Conservation (phyloP, 164 flowering plant species). For the Magnolia sinica region DNA sequence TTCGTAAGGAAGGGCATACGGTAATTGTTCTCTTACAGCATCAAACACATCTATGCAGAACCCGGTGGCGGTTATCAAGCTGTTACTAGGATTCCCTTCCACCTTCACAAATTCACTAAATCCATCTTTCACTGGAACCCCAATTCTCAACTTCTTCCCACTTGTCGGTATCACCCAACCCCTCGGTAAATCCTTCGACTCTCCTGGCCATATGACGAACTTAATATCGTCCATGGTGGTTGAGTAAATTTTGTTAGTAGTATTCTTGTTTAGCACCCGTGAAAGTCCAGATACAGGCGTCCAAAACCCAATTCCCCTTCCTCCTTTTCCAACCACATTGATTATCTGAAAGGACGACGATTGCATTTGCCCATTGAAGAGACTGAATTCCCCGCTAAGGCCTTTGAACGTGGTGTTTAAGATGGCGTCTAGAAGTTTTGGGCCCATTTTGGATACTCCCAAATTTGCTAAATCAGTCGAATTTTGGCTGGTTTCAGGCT, state of each 20-base stretch:
- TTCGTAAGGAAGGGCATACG: constrained; percentile 37
- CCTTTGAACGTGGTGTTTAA: constrained; percentile 23
- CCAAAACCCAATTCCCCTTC: constrained; percentile 40
- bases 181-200: constrained; percentile 9
- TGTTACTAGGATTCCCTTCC: constrained; percentile 8
- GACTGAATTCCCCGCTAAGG: constrained; percentile 31
- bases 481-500: neutral
- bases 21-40: constrained; percentile 33
- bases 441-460: constrained; percentile 31
- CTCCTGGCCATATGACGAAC: constrained; percentile 39
- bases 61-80: constrained; percentile 16
- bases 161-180: constrained; percentile 33
- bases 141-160: constrained; percentile 29
- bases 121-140: constrained; percentile 30
- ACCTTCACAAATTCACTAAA: constrained; percentile 32
- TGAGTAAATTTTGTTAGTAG: neutral
- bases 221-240: constrained; percentile 7
- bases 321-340: constrained; percentile 31
- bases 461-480: constrained; percentile 14
- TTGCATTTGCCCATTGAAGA: constrained; percentile 30
- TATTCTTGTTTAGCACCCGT: neutral
- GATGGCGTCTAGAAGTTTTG: constrained; percentile 23
- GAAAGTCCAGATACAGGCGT: constrained; percentile 22
- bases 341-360: constrained; percentile 27
- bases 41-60: constrained; percentile 33